Evolutionary conservation across 352 stramenopile genomes (phyloP).

Genomic region (Pythium sp.): DNA sequence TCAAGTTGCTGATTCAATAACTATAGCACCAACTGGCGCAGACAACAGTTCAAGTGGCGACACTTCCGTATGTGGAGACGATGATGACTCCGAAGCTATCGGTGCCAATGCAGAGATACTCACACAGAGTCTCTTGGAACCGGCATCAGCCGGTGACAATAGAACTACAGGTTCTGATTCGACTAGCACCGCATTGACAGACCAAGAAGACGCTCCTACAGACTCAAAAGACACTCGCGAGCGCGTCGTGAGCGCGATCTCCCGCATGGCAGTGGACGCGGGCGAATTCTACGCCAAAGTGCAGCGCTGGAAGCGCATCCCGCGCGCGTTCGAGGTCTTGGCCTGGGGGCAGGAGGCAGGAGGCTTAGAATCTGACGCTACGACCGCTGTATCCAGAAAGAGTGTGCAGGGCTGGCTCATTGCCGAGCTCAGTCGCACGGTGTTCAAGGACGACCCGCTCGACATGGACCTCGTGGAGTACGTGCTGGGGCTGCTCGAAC

Average conservation of each 20-base stretch:
- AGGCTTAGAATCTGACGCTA: neutral
- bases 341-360: constrained; percentile 20
- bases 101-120: neutral
- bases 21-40: neutral
- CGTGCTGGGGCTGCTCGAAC: constrained; percentile 56
- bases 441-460: constrained; percentile 29
- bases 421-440: constrained; percentile 39
- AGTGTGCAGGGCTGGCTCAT: constrained; percentile 42
- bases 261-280: constrained; percentile 22
- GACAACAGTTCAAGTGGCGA: neutral
- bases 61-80: neutral
- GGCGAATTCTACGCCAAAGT: constrained; percentile 43
- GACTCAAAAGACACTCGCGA: constrained; percentile 3
- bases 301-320: constrained; percentile 46
- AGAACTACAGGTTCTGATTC: neutral
- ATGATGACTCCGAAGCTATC: neutral
- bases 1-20: neutral
- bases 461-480: constrained; percentile 68
- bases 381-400: constrained; percentile 8
- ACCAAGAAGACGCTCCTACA: neutral
- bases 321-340: constrained; percentile 36
- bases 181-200: neutral
- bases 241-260: constrained; percentile 28
- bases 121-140: constrained; percentile 19
- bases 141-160: too few species aligned